Base-by-base conservation (phyloP, 768 basidiomycete genomes). In the Phylloporus sp. region DNA sequence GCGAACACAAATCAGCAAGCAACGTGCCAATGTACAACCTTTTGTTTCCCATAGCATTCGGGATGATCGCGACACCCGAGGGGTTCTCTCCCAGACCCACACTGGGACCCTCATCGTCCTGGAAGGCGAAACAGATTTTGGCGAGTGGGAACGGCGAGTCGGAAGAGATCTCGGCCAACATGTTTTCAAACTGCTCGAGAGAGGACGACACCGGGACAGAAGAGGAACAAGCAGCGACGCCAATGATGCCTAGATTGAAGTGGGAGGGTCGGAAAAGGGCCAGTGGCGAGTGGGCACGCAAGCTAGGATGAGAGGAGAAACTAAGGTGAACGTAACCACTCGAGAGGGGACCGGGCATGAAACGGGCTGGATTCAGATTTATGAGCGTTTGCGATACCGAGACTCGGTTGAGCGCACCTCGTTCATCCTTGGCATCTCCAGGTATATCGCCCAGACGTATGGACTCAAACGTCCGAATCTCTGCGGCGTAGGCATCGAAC, bases 221-320 rank as follows among this genome's bases (percentile, higher is more conserved):
- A 54, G 78, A 75, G 11, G 82, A 79, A 59, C 80, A 86, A 27
- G 84, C 79, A 23, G 92, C 84, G 28, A 99, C 77, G 10, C 95
- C 97, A 60, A 99, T 84, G 47, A 95, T 84, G 20, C 88, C 92
- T 16, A 97, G 72, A 3, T 93, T 85, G 54, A 93, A 92, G 55
- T 86, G 83, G 2, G 88, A 94, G 44, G 82, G 81, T 36, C 84
- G 81, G 57, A 97, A 74, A 40, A 95, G 77, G 38, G 86, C 79
- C 40, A 97, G 71, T 7, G 86, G 73, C 11, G 75, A 61, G 58
- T 92, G 84, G 26, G 85, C 79, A 50, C 73, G 76, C n/a, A 85
- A 81, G 4, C 80, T 84, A 4, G 86, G 90, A 67, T 88, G 89
- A 2, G 82, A 81, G 13, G 84, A 77, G 64, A 85, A 98, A 45